Base-by-base conservation (phyloP, 2,329 filamentous ascomycete genomes). In the Pseudocercospora ulei region DNA sequence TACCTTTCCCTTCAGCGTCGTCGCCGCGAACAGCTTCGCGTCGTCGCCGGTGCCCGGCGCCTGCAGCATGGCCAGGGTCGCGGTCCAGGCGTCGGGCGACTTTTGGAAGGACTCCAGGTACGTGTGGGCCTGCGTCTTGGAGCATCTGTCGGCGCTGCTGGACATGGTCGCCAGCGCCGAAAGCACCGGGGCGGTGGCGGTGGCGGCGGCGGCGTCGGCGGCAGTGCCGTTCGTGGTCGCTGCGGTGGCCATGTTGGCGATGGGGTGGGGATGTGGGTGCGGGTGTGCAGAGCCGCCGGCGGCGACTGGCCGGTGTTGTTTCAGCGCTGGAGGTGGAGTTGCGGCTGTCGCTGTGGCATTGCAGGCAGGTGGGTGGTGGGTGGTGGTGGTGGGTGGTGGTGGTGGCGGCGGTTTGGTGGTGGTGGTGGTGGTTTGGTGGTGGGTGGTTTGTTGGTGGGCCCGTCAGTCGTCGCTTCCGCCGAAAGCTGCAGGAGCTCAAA, bases 1-100 rank as follows among this genome's bases (percentile, higher is more conserved):
- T 70, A 96, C 90, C 80, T 98, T 98, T 71, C 90, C 90, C 68
- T 93, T 94, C 57, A 98, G 69, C 36, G 90, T 98, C 30, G 88
- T 96, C 43, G 90, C 90, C 30, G 90, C 90, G 63, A 98, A 98
- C 44, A 98, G 70, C 61, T 90, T 90, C 16, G 84, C 83, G 62
- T 94, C 86, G 35, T 81, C 72, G 47, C 87, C 80, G 39, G 81
- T 75, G 48, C 80, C 72, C 34, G 68, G 57, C 9, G 84, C 82
- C 62, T 93, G 84, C 47, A 98, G 69, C 47, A 98, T 83, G 37
- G 78, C 75, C 60, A 95, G 80, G 47, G 86, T 87, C 30, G 81
- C 80, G 28, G 79, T 80, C 90, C 90, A 98, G 52, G 90, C 90
- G 61, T 85, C 83, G 58, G 82, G 72, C 63, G 90, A 96, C 76